A percentile compares a stretch with the other conserved stretches of the same genome.
These are phyloP conservation scores for Boletus bicolor DNA, from an alignment of 768 basidiomycete genomes.

Conservation along the genomic window DNA sequence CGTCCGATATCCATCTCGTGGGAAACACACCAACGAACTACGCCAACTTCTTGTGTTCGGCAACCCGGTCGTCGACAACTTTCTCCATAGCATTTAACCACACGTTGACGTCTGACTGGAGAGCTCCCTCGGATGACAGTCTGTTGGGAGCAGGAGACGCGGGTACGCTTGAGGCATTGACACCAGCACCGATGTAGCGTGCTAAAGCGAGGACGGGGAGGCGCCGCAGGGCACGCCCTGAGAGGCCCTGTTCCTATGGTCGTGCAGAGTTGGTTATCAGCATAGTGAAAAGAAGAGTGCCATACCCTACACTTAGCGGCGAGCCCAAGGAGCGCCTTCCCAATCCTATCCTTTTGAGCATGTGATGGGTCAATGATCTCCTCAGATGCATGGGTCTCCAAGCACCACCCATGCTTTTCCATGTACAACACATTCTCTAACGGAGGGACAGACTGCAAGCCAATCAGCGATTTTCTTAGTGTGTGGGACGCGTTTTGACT, in stretches of 20 bases:
- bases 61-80: slow-evolving; percentile 58
- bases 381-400: slow-evolving; percentile 3
- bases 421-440: slow-evolving; percentile 46
- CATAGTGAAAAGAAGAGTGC: not conserved
- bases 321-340: slow-evolving; percentile 59
- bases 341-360: slow-evolving; percentile 51
- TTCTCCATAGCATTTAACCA: slow-evolving; percentile 88
- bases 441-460: slow-evolving; percentile 55
- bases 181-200: slow-evolving; percentile 63
- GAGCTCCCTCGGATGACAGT: slow-evolving; percentile 2
- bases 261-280: not conserved
- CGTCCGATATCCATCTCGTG: not conserved
- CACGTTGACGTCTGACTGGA: slow-evolving; percentile 44
- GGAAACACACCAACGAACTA: slow-evolving; percentile 10
- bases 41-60: slow-evolving; percentile 48
- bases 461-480: not conserved
- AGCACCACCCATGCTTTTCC: slow-evolving; percentile 18
- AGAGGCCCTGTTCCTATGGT: slow-evolving; percentile 69
- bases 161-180: slow-evolving; percentile 16
- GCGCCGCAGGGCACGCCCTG: slow-evolving; percentile 86
- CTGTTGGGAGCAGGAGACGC: slow-evolving; percentile 1
- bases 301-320: slow-evolving; percentile 78
- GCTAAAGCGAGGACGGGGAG: slow-evolving; percentile 95
- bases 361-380: slow-evolving; percentile 30
- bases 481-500: slow-evolving; percentile 26